These are phyloP conservation scores for Clonostachys byssicola DNA, from an alignment of 2,329 filamentous ascomycete genomes.

Conservation along the genomic window DNA sequence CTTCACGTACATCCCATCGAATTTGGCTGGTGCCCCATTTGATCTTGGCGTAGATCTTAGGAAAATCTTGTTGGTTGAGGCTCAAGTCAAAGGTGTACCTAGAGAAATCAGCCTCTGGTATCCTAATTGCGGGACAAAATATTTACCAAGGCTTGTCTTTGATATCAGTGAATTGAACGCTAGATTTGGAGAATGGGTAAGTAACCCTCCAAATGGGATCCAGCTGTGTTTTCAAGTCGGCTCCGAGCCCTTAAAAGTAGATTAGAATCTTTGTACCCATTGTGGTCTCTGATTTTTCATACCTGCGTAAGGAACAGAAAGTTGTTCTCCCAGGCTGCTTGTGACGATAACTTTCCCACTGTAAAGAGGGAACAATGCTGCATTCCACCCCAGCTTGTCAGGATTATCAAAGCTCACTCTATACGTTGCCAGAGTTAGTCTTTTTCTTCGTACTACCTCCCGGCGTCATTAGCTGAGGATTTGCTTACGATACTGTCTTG, in stretches of 20 bases:
- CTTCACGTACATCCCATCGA: conserved; percentile 7
- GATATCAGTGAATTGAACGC: background rate
- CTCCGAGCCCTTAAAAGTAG: conserved; percentile 6
- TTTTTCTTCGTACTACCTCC: too few relatives aligned
- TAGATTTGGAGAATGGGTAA: conserved; percentile 6
- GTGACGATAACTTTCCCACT: conserved; percentile 24
- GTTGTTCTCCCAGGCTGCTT: conserved; percentile 19
- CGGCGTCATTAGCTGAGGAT: too few relatives aligned
- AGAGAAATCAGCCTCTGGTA: too few relatives aligned
- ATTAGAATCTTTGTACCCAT: too few relatives aligned
- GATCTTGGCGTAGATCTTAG: conserved; percentile 10
- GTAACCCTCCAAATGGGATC: conserved; percentile 8
- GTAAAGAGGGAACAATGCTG: conserved; percentile 22
- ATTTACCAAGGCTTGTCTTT: background rate
- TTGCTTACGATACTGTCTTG: conserved; percentile 8
- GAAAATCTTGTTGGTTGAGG: conserved; percentile 7
- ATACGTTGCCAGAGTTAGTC: too few relatives aligned
- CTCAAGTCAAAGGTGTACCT: conserved; percentile 6
- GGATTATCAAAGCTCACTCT: conserved; percentile 19
- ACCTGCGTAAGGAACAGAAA: conserved; percentile 22
- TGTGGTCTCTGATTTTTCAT: too few relatives aligned
- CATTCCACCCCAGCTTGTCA: conserved; percentile 14
- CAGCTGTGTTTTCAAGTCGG: conserved; percentile 11
- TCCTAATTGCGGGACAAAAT: too few relatives aligned
- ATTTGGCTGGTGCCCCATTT: conserved; percentile 12